Evolutionary conservation across 345 rosid species (phyloP), one percentile per base, ranked within the genome.

Genomic region (Sapria himalayana): DNA sequence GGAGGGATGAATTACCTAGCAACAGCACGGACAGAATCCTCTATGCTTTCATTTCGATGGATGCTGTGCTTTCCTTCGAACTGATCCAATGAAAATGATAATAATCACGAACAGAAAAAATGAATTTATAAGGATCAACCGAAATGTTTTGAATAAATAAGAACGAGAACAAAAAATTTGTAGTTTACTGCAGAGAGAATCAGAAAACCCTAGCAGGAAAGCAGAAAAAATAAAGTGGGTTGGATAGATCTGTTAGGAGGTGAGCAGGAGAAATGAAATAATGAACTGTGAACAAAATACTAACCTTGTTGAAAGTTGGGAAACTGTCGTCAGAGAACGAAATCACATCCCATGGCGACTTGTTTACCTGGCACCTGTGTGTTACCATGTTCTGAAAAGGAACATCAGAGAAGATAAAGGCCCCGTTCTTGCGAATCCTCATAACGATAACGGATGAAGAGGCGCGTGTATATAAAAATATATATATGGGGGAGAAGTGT

Each of bases 291-390:
- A 38, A 50, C 27, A 7, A 55, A 25, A 3, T 34, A 45, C 54
- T 50, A 12, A 70, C 78, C 67, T 58, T 73, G 33, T 7, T 40
- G 13, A 41, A 22, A 45, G 59, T 37, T 15, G 52, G 58, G 48
- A 19, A 39, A 36, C 51, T 11, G 11, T 51, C 59, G 23, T 34
- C 49, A 41, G 64, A 25, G 69, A 58, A 53, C 22, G 66, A 22
- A 66, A 74, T 70, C 69, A 74, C 93, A 78, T 85, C 96, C 96
- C 96, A 81, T 12, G 93, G 93, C 29, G 96, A 81, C 72, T 81
- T 91, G 80, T 81, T 85, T n/a, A 85, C 72, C 55, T 59, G 71
- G 62, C 96, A 85, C 14, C 62, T 70, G 62, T 81, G 74, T n/a
- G 85, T 46, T n/a, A n/a, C n/a, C n/a, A n/a, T n/a, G n/a, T n/a